These are phyloP conservation scores for Calonectria ilicicola DNA, from an alignment of 2,329 filamentous ascomycete genomes.

Conservation along the genomic window DNA sequence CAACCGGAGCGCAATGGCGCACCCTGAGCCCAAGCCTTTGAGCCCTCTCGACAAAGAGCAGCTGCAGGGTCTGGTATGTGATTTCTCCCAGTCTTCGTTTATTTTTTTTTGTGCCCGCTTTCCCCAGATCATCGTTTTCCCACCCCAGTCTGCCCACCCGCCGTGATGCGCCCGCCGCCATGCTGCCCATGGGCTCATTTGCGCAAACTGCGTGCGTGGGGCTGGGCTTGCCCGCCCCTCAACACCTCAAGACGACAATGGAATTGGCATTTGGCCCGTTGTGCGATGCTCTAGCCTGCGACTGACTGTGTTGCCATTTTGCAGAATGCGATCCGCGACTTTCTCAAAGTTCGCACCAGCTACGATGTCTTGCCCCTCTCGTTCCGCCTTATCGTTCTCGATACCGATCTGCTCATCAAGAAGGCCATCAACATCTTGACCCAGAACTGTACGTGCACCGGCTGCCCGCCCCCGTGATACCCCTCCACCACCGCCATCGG, in stretches of 20 bases:
- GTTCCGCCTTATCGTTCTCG: conserved; percentile 94
- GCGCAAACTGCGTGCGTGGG: conserved; percentile 28
- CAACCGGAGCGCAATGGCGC: conserved; percentile 50
- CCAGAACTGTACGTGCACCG: conserved; percentile 80
- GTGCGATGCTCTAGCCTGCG: background rate
- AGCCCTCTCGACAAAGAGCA: conserved; percentile 80
- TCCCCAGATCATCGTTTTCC: conserved; percentile 1
- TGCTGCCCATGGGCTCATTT: conserved; percentile 24
- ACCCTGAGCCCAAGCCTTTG: conserved; percentile 56
- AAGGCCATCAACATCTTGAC: conserved; percentile 96
- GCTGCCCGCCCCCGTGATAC: conserved; percentile 1
- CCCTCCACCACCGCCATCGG: background rate
- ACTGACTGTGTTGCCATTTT: conserved; percentile 22
- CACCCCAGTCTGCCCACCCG: conserved; percentile 28
- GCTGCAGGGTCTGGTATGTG: conserved; percentile 79
- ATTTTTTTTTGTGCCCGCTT: conserved; percentile 4
- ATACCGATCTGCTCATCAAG: conserved; percentile 94
- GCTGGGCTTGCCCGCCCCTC: conserved; percentile 20
- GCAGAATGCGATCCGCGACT: conserved; percentile 91
- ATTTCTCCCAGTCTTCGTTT: conserved; percentile 15
- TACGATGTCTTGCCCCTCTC: conserved; percentile 98
- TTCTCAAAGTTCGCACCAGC: conserved; percentile 94
- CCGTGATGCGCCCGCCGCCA: conserved; percentile 27
- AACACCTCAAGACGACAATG: conserved; percentile 14
- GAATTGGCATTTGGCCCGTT: background rate